phyloP scores from a whole-genome alignment of 306 rosid species.

The Acacia crassicarpa region DNA sequence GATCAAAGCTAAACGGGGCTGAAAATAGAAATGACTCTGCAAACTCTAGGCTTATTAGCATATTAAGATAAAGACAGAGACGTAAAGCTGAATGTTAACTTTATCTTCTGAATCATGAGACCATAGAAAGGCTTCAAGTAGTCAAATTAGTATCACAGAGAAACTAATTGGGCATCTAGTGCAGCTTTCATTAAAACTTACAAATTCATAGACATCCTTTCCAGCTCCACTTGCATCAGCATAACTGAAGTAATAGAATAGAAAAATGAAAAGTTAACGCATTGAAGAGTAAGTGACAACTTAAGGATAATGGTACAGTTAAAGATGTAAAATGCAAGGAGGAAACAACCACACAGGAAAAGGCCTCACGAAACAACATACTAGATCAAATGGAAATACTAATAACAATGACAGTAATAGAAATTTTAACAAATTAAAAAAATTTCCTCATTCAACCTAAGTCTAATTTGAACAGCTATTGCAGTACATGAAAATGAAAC shows the following conservation, averaged over 20 bases:
- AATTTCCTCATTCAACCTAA: too few relatives aligned
- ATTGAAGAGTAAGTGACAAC: conserved; percentile 23
- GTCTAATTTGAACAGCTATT: too few relatives aligned
- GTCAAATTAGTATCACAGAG: conserved; percentile 5
- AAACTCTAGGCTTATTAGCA: conserved; percentile 4
- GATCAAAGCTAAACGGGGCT: conserved; percentile 1
- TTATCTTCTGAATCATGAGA: background rate
- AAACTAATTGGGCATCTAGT: conserved; percentile 13
- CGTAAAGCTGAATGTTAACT: background rate
- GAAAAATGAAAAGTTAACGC: conserved; percentile 31
- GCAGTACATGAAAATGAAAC: too few relatives aligned
- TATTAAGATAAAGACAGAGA: background rate
- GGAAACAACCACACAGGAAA: conserved; percentile 1
- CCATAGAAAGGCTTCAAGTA: background rate
- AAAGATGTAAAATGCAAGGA: conserved; percentile 24
- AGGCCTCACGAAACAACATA: too few relatives aligned
- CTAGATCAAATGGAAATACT: too few relatives aligned
- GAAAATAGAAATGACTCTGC: background rate
- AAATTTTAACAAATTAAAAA: too few relatives aligned
- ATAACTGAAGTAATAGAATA: conserved; percentile 53
- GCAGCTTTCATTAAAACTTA: conserved; percentile 43
- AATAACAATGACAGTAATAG: too few relatives aligned
- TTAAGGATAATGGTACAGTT: background rate
- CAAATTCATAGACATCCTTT: conserved; percentile 87
- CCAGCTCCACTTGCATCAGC: conserved; percentile 96